Conservation (phyloP, 148 eudicot species). For the Gaultheria prostrata region DNA sequence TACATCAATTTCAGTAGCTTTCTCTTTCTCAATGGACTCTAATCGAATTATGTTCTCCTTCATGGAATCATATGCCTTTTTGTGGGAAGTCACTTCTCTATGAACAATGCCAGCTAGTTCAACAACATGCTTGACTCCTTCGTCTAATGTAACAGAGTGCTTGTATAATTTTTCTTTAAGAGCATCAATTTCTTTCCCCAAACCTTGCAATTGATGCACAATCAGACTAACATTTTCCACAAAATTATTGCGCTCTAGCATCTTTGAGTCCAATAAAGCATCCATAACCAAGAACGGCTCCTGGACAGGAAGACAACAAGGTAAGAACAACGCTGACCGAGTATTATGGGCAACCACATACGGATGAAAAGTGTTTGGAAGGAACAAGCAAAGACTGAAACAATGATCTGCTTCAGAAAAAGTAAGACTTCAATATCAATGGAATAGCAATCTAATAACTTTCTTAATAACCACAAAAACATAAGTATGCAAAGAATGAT, state of each 20-base stretch:
- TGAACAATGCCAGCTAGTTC: conserved; percentile 34
- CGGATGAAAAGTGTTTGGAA: conserved; percentile 2
- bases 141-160: conserved; percentile 41
- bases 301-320: conserved; percentile 22
- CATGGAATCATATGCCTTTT: conserved; percentile 41
- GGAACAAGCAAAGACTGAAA: background rate
- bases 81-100: conserved; percentile 45
- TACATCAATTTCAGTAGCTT: conserved; percentile 40
- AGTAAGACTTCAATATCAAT: background rate
- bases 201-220: conserved; percentile 43
- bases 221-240: conserved; percentile 31
- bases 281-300: conserved; percentile 33
- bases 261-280: conserved; percentile 30
- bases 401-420: background rate
- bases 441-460: background rate
- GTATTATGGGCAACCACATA: background rate
- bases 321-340: background rate
- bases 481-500: background rate
- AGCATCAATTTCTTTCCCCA: conserved; percentile 40
- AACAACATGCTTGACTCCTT: conserved; percentile 40
- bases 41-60: conserved; percentile 42
- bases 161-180: conserved; percentile 44
- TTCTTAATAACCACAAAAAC: background rate
- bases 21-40: conserved; percentile 55
- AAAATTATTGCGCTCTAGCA: conserved; percentile 30